Conservation (phyloP, 768 basidiomycete species). For the Cyclocybe aegerita region DNA sequence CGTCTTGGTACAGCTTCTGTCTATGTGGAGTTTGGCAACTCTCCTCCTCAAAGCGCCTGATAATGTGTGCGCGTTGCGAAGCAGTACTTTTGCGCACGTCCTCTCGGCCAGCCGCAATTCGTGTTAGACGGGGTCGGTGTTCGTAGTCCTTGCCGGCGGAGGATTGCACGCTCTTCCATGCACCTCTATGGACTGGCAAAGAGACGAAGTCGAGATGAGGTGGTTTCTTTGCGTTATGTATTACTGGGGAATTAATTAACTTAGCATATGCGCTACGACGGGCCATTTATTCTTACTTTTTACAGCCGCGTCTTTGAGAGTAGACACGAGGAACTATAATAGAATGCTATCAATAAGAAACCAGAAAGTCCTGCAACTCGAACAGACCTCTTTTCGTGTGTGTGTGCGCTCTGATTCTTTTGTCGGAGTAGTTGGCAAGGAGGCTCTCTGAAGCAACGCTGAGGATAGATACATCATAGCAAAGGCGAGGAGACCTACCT, state of each 20-base stretch:
- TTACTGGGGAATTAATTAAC: conserved; percentile 2
- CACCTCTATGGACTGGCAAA: conserved; percentile 21
- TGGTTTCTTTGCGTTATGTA: conserved; percentile 1
- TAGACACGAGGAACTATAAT: too few relatives aligned
- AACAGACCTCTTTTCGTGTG: not conserved
- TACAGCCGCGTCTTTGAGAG: too few relatives aligned
- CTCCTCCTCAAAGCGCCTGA: conserved; percentile 37
- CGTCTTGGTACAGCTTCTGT: conserved; percentile 30
- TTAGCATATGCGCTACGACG: too few relatives aligned
- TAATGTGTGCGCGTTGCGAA: conserved; percentile 30
- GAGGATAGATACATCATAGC: too few relatives aligned
- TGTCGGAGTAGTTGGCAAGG: too few relatives aligned
- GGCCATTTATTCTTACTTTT: too few relatives aligned
- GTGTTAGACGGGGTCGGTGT: conserved; percentile 31
- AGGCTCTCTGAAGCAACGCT: too few relatives aligned
- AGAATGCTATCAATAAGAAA: too few relatives aligned
- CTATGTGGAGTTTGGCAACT: conserved; percentile 28
- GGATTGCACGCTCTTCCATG: conserved; percentile 36
- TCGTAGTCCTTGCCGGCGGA: conserved; percentile 28
- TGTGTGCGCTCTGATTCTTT: too few relatives aligned
- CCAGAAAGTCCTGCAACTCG: not conserved
- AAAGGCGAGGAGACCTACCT: too few relatives aligned
- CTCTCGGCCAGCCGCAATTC: conserved; percentile 38
- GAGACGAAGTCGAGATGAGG: not conserved
- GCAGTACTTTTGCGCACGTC: conserved; percentile 32